A percentile compares a stretch with the other conserved stretches of the same genome.
phyloP scores from a whole-genome alignment of 1,139 yeast genomes.

The Scheffersomyces insectosa region DNA sequence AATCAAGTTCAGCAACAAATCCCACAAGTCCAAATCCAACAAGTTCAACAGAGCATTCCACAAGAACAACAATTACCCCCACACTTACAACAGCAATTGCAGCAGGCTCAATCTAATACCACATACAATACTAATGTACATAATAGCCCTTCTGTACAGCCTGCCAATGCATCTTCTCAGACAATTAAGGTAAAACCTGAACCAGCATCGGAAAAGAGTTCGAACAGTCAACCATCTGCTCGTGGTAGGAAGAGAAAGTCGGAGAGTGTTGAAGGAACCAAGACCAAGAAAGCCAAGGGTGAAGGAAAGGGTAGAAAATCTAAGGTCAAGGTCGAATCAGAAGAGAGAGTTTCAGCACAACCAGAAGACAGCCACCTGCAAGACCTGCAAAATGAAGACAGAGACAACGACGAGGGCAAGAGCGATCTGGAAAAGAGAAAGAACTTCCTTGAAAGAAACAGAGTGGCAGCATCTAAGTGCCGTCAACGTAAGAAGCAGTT shows the following conservation, averaged over 20 bases:
- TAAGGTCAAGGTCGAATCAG: constrained; percentile 8
- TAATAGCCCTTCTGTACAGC: background rate
- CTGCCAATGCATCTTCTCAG: background rate
- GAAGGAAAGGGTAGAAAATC: constrained; percentile 1
- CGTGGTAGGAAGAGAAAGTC: constrained; percentile 11
- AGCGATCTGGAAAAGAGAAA: constrained; percentile 73
- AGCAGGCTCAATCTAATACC: background rate
- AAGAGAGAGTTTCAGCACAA: constrained; percentile 2
- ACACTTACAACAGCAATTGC: background rate
- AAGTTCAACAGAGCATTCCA: background rate
- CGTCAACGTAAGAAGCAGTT: constrained; percentile 92
- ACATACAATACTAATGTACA: background rate
- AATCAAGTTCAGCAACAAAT: background rate
- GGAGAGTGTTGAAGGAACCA: constrained; percentile 8
- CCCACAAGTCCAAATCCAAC: constrained; percentile 1
- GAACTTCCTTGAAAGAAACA: constrained; percentile 82
- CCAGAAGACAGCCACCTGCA: constrained; percentile 7
- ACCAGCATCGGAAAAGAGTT: background rate
- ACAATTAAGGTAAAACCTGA: background rate
- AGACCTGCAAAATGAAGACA: constrained; percentile 6
- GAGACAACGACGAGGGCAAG: constrained; percentile 10
- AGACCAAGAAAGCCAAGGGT: constrained; percentile 7
- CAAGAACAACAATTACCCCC: constrained; percentile 2
- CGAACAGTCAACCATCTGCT: background rate
- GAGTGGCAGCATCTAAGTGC: constrained; percentile 95